phyloP scores from a whole-genome alignment of 352 stramenopile species.

The Thalassiosira hispida region DNA sequence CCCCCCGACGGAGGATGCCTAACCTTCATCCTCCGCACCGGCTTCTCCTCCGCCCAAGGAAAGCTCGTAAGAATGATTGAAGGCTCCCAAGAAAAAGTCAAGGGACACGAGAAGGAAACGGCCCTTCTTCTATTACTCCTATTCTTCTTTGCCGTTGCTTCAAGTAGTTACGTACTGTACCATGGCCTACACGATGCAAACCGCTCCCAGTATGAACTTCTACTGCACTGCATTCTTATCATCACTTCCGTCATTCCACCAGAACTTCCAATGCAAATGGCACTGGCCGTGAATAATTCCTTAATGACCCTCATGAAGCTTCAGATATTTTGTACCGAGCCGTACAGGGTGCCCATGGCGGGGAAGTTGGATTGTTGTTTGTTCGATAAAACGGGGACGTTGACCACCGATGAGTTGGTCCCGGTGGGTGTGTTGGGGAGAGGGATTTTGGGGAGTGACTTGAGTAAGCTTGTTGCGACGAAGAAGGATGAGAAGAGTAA shows the following conservation, averaged over 20 bases:
- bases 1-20: slow-evolving; percentile 94
- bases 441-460: slow-evolving; percentile 19
- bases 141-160: slow-evolving; percentile 96
- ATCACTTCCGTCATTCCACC: slow-evolving; percentile 99
- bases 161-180: slow-evolving; percentile 96
- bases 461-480: neutral
- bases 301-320: slow-evolving; percentile 97
- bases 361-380: slow-evolving; percentile 97
- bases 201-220: slow-evolving; percentile 96
- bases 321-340: slow-evolving; percentile 94
- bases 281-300: slow-evolving; percentile 98
- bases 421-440: slow-evolving; percentile 91
- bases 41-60: slow-evolving; percentile 97
- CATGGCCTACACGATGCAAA: slow-evolving; percentile 87
- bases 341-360: slow-evolving; percentile 96
- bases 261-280: slow-evolving; percentile 99
- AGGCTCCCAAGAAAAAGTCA: slow-evolving; percentile 97
- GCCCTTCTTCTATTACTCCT: slow-evolving; percentile 95
- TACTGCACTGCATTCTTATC: slow-evolving; percentile 99
- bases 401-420: slow-evolving; percentile 98
- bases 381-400: slow-evolving; percentile 99
- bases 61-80: slow-evolving; percentile 99
- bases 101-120: slow-evolving; percentile 93
- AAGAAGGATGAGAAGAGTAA: neutral
- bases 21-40: slow-evolving; percentile 97